phyloP scores from a whole-genome alignment of 2,329 filamentous ascomycete genomes.

The Monilinia polystroma region DNA sequence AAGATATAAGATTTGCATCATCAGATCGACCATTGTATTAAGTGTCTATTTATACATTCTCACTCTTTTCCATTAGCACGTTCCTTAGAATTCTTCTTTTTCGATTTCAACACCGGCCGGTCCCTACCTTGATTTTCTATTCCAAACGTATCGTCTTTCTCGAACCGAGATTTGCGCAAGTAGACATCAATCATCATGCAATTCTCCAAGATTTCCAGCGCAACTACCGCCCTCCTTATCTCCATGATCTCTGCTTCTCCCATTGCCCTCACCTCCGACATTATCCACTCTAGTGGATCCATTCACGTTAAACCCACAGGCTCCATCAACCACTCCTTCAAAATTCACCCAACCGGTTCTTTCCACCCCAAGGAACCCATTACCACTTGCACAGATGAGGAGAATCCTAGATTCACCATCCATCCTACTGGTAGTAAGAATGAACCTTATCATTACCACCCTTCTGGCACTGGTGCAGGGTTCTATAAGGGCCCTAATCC shows the following conservation, averaged over 20 bases:
- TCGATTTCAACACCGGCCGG: not conserved
- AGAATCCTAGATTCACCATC: not conserved
- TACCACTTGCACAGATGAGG: not conserved
- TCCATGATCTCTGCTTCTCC: constrained; percentile 18
- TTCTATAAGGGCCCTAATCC: not conserved
- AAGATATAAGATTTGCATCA: not conserved
- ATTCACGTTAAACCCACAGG: not conserved
- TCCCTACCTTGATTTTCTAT: not conserved
- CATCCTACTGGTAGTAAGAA: not conserved
- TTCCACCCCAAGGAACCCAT: not conserved
- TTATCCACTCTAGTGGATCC: not conserved
- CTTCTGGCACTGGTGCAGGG: not conserved
- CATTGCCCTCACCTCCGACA: not conserved
- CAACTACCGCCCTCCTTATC: constrained; percentile 12
- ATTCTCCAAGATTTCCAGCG: constrained; percentile 14
- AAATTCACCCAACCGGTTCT: not conserved
- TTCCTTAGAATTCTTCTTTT: not conserved
- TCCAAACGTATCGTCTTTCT: not conserved
- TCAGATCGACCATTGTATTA: not conserved
- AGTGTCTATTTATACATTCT: not conserved
- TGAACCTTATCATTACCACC: not conserved
- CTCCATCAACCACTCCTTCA: not conserved
- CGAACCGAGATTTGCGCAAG: not conserved
- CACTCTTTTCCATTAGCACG: not conserved
- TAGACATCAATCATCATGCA: constrained; percentile 4